Evolutionary conservation across 2,329 filamentous ascomycete species (phyloP).

Genomic region (Penicillium polonicum): DNA sequence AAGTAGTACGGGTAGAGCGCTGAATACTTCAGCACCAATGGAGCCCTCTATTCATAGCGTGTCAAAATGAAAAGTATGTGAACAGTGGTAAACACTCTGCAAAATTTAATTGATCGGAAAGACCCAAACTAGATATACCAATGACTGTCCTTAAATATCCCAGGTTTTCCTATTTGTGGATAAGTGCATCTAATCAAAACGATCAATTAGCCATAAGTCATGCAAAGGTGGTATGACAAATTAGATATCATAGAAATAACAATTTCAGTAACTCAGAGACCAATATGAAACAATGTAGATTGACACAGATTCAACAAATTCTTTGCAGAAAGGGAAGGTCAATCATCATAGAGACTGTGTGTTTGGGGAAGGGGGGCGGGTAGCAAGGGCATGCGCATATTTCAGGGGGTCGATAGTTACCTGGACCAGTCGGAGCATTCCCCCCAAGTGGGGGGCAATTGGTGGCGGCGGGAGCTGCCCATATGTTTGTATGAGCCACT

Average conservation of each 20-base stretch:
- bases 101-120: neutral
- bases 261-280: slow-evolving; percentile 15
- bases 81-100: neutral
- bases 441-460: neutral
- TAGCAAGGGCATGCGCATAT: neutral
- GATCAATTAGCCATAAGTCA: slow-evolving; percentile 3
- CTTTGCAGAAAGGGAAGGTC: slow-evolving; percentile 21
- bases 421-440: slow-evolving; percentile 7
- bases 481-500: neutral
- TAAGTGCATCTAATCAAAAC: neutral
- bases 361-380: no score
- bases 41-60: neutral
- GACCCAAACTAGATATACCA: neutral
- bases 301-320: slow-evolving; percentile 15
- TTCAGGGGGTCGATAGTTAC: neutral
- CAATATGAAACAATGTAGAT: slow-evolving; percentile 21
- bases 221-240: neutral
- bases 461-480: neutral
- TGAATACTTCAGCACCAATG: no score
- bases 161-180: neutral
- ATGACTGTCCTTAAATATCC: neutral
- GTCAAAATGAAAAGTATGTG: neutral
- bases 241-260: neutral
- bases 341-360: slow-evolving; percentile 13
- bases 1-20: neutral